Base-by-base conservation (phyloP, 257 asterid species). In the Plectranthus barbatus region DNA sequence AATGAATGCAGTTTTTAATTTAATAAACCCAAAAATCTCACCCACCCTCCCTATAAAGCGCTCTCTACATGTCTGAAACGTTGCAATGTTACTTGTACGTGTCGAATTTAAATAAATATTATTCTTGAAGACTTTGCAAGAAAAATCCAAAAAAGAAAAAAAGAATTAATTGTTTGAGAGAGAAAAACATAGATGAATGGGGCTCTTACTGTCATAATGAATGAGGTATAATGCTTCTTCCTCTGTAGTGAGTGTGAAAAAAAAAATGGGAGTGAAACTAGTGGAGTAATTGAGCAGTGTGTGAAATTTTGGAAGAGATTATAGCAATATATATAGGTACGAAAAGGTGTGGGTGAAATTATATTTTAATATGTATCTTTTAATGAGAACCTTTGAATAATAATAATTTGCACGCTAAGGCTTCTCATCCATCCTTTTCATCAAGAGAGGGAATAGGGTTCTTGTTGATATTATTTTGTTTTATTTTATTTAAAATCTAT, bases 361-460 rank as follows among this genome's bases (percentile, higher is more conserved):
- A 36, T 36, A 9, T 36, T 7, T 64, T 58, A 74, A 66, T 62
- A 26, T 47, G 62, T 75, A 77, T 72, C 83, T 80, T 80, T 77
- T 65, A 72, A 69, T 74, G 67, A 76, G 85, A 66, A 78, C 81
- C 82, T 78, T 78, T 86, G 79, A 78, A 71, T 72, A 31, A 37
- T 47, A 63, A 75, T 73, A 66, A 56, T 70, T 68, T 62, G 69
- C 18, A 68, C 62, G 52, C 60, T 12, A 68, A 23, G 67, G 72
- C 74, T 62, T 83, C 77, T 85, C 95, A 66, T 75, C 95, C 92
- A 72, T 66, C 71, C 77, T 62, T 75, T 79, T 69, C 51, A 66
- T 45, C 60, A 60, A 66, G 62, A 69, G 47, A 70, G 33, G 49
- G 94, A 81, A 85, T 83, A 78, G 7, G 86, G 81, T 85, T 85